Base-by-base conservation (phyloP, 2,329 filamentous ascomycete species). In the Rutstroemia sp. region DNA sequence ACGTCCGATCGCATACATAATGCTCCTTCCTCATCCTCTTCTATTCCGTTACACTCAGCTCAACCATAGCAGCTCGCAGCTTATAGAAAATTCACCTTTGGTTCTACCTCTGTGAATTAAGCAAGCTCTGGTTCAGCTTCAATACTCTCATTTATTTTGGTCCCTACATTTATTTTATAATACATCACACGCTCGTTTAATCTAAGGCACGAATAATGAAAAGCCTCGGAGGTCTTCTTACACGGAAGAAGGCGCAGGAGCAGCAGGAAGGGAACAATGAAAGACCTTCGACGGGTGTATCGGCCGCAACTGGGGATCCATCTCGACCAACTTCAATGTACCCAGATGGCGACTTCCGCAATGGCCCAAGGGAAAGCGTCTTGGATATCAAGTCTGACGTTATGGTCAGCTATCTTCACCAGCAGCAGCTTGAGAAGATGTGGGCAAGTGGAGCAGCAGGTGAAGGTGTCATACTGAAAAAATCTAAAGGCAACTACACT, bases 401-500 rank as follows among this genome's bases (percentile, higher is more conserved):
- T 60, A 81, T 84, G 75, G 81, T 81, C 63, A 83, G 79, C 62
- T 85, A 78, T 76, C 73, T 86, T 2, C 80, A 83, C 65, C 78
- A 82, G 57, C 78, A 82, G 64, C 82, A 85, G 60, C 73, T 81
- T 60, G 79, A 84, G 65, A 73, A 70, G 55, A 67, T 78, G 34
- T 81, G 79, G 79, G 75, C 73, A 3, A 70, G 69, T 23, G 73
- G 73, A 52, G 70, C 67, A 21, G 64, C 71, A 10, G 76, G 77
- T 12, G 79, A 83, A 67, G 80, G 80, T 61, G 77, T 81, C 2
- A 71, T 82, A 2, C 66, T 83, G 53, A 82, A 82, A 69, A 78
- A 76, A 63, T 64, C 69, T 0, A 73, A 75, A 57, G 74, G 73
- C n/a, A 67, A 72, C 25, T 83, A 79, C 62, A 75, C 75, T 2